Evolutionary conservation across 1,284 basidiomycete species (phyloP).

Genomic region (Limonomyces culmigenus): DNA sequence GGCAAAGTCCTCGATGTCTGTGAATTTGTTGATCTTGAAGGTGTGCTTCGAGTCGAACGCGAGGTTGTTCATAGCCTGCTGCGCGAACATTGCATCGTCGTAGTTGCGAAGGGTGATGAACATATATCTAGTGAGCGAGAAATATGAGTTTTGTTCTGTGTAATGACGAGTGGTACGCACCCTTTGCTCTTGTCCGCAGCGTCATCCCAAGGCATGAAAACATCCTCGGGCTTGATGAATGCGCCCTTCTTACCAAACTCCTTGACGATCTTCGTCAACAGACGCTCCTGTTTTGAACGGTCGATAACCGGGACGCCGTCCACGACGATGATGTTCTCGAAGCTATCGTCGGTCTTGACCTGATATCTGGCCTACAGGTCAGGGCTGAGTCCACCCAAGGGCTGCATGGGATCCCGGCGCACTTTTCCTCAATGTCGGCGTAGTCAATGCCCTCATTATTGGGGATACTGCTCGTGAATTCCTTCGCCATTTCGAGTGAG

Average conservation of each 20-base stretch:
- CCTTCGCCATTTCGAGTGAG: background rate
- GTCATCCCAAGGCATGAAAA: constrained; percentile 78
- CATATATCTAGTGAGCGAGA: constrained; percentile 64
- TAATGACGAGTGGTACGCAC: constrained; percentile 24
- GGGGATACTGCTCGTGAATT: background rate
- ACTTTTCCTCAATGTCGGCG: constrained; percentile 90
- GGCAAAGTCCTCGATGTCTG: constrained; percentile 80
- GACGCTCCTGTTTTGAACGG: constrained; percentile 59
- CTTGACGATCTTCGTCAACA: constrained; percentile 66
- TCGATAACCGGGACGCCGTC: constrained; percentile 83
- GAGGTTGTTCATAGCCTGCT: constrained; percentile 70
- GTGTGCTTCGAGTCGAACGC: constrained; percentile 88
- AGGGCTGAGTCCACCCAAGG: background rate
- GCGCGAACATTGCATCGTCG: constrained; percentile 72
- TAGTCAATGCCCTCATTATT: constrained; percentile 73
- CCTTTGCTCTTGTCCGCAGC: constrained; percentile 72
- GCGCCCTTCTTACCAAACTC: constrained; percentile 72
- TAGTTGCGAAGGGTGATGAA: constrained; percentile 75
- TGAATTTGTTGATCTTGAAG: constrained; percentile 83
- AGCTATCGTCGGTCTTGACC: constrained; percentile 63
- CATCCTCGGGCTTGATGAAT: constrained; percentile 57
- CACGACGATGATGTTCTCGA: constrained; percentile 78
- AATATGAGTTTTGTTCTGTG: background rate
- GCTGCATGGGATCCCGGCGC: constrained; percentile 10
- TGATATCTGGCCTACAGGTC: constrained; percentile 41